A percentile compares a stretch with the other conserved stretches of the same genome.
These are phyloP conservation scores for Myriosclerotinia duriaeana DNA, from an alignment of 2,329 filamentous ascomycete genomes.

Conservation along the genomic window DNA sequence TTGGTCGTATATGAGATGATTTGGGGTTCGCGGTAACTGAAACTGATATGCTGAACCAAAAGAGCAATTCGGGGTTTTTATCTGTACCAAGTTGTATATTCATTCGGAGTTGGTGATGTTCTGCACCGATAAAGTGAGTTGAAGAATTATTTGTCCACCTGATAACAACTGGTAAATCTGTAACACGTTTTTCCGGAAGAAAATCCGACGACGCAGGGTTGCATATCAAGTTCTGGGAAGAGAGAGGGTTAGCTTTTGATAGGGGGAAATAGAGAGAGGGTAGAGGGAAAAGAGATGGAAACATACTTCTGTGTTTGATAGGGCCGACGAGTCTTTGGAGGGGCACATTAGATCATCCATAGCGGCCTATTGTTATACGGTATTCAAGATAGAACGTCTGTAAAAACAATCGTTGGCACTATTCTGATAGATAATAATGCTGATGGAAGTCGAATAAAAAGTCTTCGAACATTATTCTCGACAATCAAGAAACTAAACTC, in stretches of 20 bases:
- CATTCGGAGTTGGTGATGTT: conserved; percentile 6
- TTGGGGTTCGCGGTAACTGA: background rate
- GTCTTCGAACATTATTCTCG: background rate
- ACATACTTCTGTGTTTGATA: too few species aligned
- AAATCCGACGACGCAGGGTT: too few species aligned
- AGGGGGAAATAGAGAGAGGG: background rate
- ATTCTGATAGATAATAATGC: background rate
- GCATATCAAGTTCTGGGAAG: too few species aligned
- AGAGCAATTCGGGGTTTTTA: background rate
- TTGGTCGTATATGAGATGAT: background rate
- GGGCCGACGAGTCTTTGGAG: too few species aligned
- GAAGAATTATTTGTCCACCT: background rate
- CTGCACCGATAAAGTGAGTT: background rate
- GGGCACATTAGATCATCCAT: background rate
- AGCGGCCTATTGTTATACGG: background rate
- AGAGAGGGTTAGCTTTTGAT: background rate
- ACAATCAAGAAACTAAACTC: background rate
- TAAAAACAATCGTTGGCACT: conserved; percentile 10
- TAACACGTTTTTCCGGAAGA: background rate
- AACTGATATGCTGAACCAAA: conserved; percentile 10
- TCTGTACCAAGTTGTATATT: conserved; percentile 7
- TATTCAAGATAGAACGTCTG: conserved; percentile 1
- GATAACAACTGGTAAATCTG: conserved; percentile 2
- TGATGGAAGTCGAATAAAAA: background rate
- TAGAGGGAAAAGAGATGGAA: too few species aligned